Percentiles rank a stretch among this genome's conserved stretches.
These are phyloP conservation scores for Thelonectria blattea DNA, from an alignment of 2,329 filamentous ascomycete species.

Conservation along the genomic window DNA sequence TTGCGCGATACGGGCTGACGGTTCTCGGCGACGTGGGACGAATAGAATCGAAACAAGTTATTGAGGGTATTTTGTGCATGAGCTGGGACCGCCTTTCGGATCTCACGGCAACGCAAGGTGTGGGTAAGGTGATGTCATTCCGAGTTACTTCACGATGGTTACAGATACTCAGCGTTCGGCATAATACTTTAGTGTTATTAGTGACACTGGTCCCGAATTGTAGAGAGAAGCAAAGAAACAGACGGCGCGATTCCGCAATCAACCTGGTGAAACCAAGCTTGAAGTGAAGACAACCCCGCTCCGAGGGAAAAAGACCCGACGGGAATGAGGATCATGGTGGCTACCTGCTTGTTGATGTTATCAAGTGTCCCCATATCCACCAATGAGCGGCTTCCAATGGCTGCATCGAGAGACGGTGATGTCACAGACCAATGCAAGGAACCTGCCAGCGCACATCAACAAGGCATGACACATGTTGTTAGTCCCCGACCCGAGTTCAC, in stretches of 20 bases:
- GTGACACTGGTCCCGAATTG: too few species aligned
- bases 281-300: too few species aligned
- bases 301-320: too few species aligned
- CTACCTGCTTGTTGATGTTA: slow-evolving; percentile 12
- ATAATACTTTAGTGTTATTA: too few species aligned
- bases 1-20: background rate
- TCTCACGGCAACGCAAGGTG: slow-evolving; percentile 13
- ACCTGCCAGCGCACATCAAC: slow-evolving; percentile 13
- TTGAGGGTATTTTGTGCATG: slow-evolving; percentile 2
- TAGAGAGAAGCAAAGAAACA: too few species aligned
- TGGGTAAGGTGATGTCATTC: slow-evolving; percentile 10
- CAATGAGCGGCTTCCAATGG: slow-evolving; percentile 10
- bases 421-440: slow-evolving; percentile 16
- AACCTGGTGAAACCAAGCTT: too few species aligned
- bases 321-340: too few species aligned
- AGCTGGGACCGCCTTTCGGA: slow-evolving; percentile 7
- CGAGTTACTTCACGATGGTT: background rate
- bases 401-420: slow-evolving; percentile 2
- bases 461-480: background rate
- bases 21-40: background rate
- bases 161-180: background rate
- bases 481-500: background rate
- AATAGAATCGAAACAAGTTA: slow-evolving; percentile 9
- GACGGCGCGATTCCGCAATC: too few species aligned
- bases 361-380: background rate